Conservation (phyloP, 2,329 filamentous ascomycete species). For the Epichloe scottii region DNA sequence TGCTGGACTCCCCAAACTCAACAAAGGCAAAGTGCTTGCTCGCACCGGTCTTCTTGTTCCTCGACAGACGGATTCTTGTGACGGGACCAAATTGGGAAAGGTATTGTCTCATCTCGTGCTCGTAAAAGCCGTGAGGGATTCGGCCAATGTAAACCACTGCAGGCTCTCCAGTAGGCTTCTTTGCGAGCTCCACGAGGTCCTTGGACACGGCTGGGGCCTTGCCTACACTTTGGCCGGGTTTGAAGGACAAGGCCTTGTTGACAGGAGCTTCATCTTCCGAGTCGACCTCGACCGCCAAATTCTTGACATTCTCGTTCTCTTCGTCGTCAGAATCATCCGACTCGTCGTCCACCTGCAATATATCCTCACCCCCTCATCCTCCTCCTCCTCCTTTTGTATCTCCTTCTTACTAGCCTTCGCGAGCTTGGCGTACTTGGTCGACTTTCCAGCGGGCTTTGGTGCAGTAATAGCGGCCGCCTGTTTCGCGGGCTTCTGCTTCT, state of each 20-base stretch:
- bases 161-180: conserved; percentile 38
- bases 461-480: not conserved
- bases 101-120: conserved; percentile 87
- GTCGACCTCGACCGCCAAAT: conserved; percentile 32
- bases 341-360: conserved; percentile 18
- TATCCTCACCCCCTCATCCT: conserved; percentile 17
- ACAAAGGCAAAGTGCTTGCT: conserved; percentile 94
- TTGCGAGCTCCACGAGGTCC: conserved; percentile 30
- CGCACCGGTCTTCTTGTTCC: conserved; percentile 82
- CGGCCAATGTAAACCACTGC: conserved; percentile 86
- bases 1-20: conserved; percentile 67
- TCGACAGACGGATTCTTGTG: conserved; percentile 64
- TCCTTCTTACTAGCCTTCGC: conserved; percentile 23
- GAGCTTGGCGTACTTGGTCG: conserved; percentile 7
- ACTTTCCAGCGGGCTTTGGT: conserved; percentile 3
- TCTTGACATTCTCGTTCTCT: conserved; percentile 28
- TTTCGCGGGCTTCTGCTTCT: conserved; percentile 18
- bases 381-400: conserved; percentile 8
- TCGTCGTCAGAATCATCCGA: conserved; percentile 25
- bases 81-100: conserved; percentile 88
- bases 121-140: conserved; percentile 89
- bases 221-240: conserved; percentile 37
- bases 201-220: conserved; percentile 37
- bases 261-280: conserved; percentile 31
- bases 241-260: conserved; percentile 25